A percentile compares a stretch with the other conserved stretches of the same genome.
Evolutionary conservation across 2,329 filamentous ascomycete genomes (phyloP).

Genomic region (Aspergillus pseudonomiae): DNA sequence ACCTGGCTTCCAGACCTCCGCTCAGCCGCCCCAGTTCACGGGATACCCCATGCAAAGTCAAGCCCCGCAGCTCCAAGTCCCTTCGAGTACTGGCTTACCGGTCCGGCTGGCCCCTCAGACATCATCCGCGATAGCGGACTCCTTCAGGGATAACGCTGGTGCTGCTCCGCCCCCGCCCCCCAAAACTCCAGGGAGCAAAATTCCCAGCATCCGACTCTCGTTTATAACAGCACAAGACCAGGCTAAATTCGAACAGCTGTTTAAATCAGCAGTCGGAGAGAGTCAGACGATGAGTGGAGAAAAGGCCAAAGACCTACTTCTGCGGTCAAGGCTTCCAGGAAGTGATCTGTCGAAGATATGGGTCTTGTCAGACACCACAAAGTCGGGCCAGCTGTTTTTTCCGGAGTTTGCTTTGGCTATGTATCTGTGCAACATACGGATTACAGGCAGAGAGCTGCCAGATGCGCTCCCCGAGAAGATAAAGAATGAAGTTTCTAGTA

Average conservation of each 20-base stretch:
- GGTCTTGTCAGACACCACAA: slow-evolving; percentile 92
- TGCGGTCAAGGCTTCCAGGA: slow-evolving; percentile 86
- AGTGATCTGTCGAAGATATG: slow-evolving; percentile 91
- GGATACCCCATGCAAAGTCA: slow-evolving; percentile 54
- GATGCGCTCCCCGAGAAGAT: slow-evolving; percentile 76
- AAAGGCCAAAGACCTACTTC: slow-evolving; percentile 83
- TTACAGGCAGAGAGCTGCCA: slow-evolving; percentile 84
- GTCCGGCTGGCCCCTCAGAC: slow-evolving; percentile 62
- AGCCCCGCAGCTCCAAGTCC: slow-evolving; percentile 40
- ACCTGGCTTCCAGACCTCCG: slow-evolving; percentile 45
- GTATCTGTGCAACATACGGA: slow-evolving; percentile 94
- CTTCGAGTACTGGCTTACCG: slow-evolving; percentile 50
- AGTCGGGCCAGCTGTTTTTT: slow-evolving; percentile 93
- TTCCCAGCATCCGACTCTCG: slow-evolving; percentile 89
- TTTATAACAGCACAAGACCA: slow-evolving; percentile 97
- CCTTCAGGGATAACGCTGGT: slow-evolving; percentile 55
- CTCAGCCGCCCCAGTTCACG: slow-evolving; percentile 64
- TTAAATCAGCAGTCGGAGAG: slow-evolving; percentile 90
- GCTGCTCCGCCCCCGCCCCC: slow-evolving; percentile 65
- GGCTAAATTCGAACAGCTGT: slow-evolving; percentile 94
- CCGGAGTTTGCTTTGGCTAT: slow-evolving; percentile 97
- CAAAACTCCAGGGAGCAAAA: slow-evolving; percentile 65
- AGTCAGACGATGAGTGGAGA: slow-evolving; percentile 85
- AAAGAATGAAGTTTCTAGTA: slow-evolving; percentile 96
- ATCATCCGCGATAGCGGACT: slow-evolving; percentile 66